A percentile compares a stretch with the other conserved stretches of the same genome.
Conservation (phyloP, 495 filamentous ascomycete genomes). For the Penicillium paxilli region DNA sequence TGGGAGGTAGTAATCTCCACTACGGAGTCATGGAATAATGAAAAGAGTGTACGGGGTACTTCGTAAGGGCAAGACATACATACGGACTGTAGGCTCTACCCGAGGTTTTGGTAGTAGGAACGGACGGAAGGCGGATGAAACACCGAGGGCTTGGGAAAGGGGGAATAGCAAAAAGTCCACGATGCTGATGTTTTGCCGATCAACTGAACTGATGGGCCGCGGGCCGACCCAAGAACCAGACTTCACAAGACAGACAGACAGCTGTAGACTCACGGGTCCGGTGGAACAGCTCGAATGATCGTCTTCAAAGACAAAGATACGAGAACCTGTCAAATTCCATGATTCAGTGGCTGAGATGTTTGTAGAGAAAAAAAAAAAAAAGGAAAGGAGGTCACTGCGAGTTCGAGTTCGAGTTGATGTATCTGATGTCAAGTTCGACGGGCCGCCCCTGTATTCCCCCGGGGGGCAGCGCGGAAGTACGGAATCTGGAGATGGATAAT, state of each 20-base stretch:
- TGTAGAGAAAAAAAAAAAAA: neutral
- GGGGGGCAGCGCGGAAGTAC: neutral
- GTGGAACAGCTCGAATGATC: constrained; percentile 1
- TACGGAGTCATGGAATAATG: too few relatives aligned
- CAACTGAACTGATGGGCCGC: constrained; percentile 5
- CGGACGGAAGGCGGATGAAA: constrained; percentile 6
- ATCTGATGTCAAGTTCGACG: neutral
- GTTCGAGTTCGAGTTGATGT: neutral
- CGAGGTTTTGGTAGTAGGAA: constrained; percentile 12
- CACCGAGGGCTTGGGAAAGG: constrained; percentile 18
- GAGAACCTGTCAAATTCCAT: constrained; percentile 18
- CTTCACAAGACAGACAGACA: neutral
- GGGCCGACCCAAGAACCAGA: constrained; percentile 13
- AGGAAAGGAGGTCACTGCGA: neutral
- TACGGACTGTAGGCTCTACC: constrained; percentile 3
- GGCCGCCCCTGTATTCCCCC: neutral
- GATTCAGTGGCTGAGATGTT: neutral
- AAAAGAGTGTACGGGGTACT: too few relatives aligned
- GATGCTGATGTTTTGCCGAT: constrained; percentile 10
- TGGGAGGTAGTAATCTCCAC: too few relatives aligned
- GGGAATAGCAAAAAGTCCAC: constrained; percentile 9
- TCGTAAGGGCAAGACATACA: neutral
- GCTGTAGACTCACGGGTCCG: neutral
- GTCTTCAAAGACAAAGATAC: constrained; percentile 4
- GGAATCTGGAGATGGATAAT: neutral